phyloP scores from a whole-genome alignment of 2,329 filamentous ascomycete species.

The Biscogniauxia sp. region DNA sequence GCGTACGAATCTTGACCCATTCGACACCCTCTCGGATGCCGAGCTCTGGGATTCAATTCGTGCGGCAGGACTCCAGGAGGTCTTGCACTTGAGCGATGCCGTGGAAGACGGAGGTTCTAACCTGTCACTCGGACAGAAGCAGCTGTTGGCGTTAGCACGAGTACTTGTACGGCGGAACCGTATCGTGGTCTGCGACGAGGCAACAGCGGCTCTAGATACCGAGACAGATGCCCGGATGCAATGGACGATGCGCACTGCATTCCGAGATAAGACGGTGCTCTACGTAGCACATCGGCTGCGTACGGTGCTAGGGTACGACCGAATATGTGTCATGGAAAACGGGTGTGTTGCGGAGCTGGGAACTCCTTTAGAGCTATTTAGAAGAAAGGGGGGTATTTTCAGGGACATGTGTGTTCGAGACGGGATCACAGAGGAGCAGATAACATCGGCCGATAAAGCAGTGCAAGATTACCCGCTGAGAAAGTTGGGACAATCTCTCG shows the following conservation, averaged over 20 bases:
- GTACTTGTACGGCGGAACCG: constrained; percentile 63
- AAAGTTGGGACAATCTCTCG: neutral
- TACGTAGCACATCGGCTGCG: constrained; percentile 65
- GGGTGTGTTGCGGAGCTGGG: constrained; percentile 61
- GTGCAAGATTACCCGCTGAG: neutral
- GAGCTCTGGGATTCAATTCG: constrained; percentile 68
- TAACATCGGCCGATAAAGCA: neutral
- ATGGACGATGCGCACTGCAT: constrained; percentile 61
- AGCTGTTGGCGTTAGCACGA: constrained; percentile 49
- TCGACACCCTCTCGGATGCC: constrained; percentile 67
- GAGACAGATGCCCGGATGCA: constrained; percentile 74
- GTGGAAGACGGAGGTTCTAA: constrained; percentile 70
- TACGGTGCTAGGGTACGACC: constrained; percentile 70
- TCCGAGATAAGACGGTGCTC: constrained; percentile 66
- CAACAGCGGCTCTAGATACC: constrained; percentile 68
- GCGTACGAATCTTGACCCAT: constrained; percentile 71
- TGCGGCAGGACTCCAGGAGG: constrained; percentile 43
- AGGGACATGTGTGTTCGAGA: constrained; percentile 2
- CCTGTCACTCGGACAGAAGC: constrained; percentile 69
- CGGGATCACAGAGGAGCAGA: neutral
- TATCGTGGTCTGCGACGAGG: constrained; percentile 75
- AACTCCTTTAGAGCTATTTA: neutral
- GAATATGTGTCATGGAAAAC: constrained; percentile 71
- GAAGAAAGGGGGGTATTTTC: constrained; percentile 1
- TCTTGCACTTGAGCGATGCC: constrained; percentile 34